These are phyloP conservation scores for Akanthomyces lecanii DNA, from an alignment of 2,329 filamentous ascomycete species.

Conservation along the genomic window DNA sequence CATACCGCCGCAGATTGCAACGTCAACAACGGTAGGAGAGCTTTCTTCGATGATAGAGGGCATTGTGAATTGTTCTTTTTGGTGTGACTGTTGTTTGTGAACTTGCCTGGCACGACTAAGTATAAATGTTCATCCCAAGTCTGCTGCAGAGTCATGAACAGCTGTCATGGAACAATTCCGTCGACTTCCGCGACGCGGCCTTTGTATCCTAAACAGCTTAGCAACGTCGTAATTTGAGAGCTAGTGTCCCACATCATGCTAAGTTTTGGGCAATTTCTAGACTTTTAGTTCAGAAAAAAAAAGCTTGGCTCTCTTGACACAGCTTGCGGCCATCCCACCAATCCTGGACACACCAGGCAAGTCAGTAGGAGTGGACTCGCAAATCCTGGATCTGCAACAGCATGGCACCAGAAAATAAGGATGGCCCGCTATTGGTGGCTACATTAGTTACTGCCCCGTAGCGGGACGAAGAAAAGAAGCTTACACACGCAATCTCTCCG, in stretches of 20 bases:
- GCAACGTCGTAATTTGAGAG: not conserved
- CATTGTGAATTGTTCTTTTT: not conserved
- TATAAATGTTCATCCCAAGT: not conserved
- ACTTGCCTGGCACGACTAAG: not conserved
- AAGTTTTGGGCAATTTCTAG: not conserved
- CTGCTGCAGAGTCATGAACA: not conserved
- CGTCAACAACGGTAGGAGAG: conserved; percentile 27
- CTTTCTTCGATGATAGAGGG: conserved; percentile 5
- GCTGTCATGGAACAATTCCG: not conserved
- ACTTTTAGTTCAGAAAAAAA: not conserved
- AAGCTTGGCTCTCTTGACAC: not conserved
- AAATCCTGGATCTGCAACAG: not conserved
- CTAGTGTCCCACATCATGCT: not conserved
- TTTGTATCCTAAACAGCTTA: not conserved
- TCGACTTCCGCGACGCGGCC: not conserved
- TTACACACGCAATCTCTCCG: not conserved
- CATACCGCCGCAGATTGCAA: conserved; percentile 36
- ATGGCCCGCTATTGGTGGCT: not conserved
- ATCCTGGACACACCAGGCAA: not conserved
- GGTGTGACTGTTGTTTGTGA: not conserved
- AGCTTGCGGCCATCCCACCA: conserved; percentile 4
- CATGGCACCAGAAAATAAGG: not conserved
- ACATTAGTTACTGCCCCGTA: not conserved
- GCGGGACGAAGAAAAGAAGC: not conserved
- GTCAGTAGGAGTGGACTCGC: not conserved